A percentile compares a stretch with the other conserved stretches of the same genome.
Evolutionary conservation across 306 rosid genomes (phyloP).

Genomic region (Carpinus viminea): DNA sequence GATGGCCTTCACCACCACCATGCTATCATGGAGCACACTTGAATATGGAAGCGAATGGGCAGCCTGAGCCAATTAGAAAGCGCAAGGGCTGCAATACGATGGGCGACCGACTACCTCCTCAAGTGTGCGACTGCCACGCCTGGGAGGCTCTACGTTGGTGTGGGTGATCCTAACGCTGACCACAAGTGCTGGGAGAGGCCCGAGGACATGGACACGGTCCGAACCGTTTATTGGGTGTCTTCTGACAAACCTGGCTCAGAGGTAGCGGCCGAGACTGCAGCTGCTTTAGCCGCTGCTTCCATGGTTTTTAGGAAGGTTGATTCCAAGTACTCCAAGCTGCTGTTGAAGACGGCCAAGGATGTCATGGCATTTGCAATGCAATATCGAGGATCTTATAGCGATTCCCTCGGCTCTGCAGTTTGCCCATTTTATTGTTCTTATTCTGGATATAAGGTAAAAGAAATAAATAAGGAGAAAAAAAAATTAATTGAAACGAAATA

Average conservation of each 20-base stretch:
- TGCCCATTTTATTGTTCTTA: constrained; percentile 98
- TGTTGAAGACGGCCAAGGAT: constrained; percentile 58
- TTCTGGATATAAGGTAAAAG: constrained; percentile 76
- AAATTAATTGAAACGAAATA: too few relatives aligned
- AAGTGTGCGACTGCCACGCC: constrained; percentile 76
- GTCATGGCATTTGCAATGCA: constrained; percentile 74
- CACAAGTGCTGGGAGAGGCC: constrained; percentile 97
- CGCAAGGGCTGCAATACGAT: constrained; percentile 68
- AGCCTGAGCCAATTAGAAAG: constrained; percentile 34
- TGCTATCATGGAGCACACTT: constrained; percentile 82
- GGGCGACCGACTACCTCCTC: constrained; percentile 75
- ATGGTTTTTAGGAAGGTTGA: constrained; percentile 72
- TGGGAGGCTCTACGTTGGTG: constrained; percentile 77
- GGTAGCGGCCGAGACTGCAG: constrained; percentile 93
- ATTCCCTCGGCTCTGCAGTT: constrained; percentile 78
- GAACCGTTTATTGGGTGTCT: constrained; percentile 74
- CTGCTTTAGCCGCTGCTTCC: constrained; percentile 88
- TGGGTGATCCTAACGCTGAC: constrained; percentile 79
- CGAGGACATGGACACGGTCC: constrained; percentile 77
- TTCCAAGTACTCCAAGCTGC: constrained; percentile 54
- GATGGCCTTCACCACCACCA: constrained; percentile 86
- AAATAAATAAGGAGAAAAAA: too few relatives aligned
- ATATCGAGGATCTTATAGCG: constrained; percentile 74
- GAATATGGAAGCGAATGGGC: constrained; percentile 78
- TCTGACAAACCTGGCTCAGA: constrained; percentile 73